A percentile compares a stretch with the other conserved stretches of the same genome.
These are phyloP conservation scores for Sphaceloma murrayae DNA, from an alignment of 2,329 filamentous ascomycete genomes.

Conservation along the genomic window DNA sequence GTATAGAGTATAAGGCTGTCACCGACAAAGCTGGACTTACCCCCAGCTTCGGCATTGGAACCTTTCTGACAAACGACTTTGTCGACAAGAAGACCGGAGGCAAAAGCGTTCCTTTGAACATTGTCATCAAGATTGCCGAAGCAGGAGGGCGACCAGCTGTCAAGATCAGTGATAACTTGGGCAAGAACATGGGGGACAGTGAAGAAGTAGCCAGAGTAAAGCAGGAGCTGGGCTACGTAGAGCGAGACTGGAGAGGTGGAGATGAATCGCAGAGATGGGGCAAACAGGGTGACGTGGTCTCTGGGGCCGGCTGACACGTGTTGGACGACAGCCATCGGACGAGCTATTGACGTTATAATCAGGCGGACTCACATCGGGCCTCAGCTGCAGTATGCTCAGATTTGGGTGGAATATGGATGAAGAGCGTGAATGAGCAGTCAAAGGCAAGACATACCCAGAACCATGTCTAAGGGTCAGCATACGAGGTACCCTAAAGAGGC, in stretches of 20 bases:
- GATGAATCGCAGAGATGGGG: constrained; percentile 82
- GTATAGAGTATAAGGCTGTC: constrained; percentile 78
- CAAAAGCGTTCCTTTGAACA: constrained; percentile 88
- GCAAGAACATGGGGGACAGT: constrained; percentile 89
- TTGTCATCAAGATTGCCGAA: constrained; percentile 92
- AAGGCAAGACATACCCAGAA: too few relatives aligned
- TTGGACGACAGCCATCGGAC: too few relatives aligned
- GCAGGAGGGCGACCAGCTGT: constrained; percentile 72
- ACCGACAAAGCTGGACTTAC: constrained; percentile 73
- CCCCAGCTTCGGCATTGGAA: constrained; percentile 87
- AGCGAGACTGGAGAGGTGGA: constrained; percentile 72
- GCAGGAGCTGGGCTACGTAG: constrained; percentile 71
- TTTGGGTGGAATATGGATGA: background rate
- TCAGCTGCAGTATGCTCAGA: background rate
- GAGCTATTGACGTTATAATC: too few relatives aligned
- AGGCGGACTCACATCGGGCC: background rate
- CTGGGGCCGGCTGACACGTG: constrained; percentile 3
- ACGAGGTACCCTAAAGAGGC: too few relatives aligned
- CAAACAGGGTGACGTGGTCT: constrained; percentile 24
- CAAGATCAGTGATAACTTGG: constrained; percentile 79
- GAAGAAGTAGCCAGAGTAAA: constrained; percentile 75
- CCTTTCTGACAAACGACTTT: constrained; percentile 91
- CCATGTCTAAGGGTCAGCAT: too few relatives aligned
- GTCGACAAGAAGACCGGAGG: constrained; percentile 58
- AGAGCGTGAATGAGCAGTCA: background rate